Percentiles rank a stretch among this genome's conserved stretches.
phyloP scores from a whole-genome alignment of 257 asterid genomes.

The Penstemon barbatus region DNA sequence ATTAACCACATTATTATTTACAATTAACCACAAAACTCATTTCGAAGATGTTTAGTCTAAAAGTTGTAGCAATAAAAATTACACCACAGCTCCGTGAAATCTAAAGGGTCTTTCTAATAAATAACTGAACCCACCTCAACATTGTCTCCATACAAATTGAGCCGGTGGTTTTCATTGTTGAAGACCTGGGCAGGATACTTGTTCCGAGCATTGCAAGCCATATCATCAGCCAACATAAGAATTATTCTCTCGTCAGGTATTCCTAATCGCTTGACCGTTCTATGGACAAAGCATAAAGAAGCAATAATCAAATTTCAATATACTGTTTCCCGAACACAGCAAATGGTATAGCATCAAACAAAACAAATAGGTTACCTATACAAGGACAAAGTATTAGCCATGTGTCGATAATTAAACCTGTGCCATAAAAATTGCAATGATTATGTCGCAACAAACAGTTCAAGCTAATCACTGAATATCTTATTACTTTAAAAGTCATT shows the following conservation, averaged over 20 bases:
- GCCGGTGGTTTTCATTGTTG: conserved; percentile 91
- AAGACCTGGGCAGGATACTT: conserved; percentile 98
- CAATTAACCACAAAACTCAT: conserved; percentile 15
- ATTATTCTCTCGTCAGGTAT: conserved; percentile 99
- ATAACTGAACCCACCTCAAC: conserved; percentile 68
- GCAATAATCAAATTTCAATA: not conserved
- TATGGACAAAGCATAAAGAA: conserved; percentile 34
- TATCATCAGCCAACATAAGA: conserved; percentile 97
- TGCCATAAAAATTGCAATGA: not conserved
- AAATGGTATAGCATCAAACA: not conserved
- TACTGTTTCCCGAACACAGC: conserved; percentile 4
- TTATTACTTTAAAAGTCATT: too few relatives aligned
- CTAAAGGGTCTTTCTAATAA: not conserved
- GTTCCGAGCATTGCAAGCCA: conserved; percentile 98
- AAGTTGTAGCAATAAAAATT: not conserved
- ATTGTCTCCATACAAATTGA: conserved; percentile 91
- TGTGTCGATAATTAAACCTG: conserved; percentile 97
- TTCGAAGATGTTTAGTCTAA: conserved; percentile 14
- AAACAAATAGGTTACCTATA: conserved; percentile 59
- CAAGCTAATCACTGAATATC: not conserved
- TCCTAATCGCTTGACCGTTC: conserved; percentile 96
- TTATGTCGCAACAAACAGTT: not conserved
- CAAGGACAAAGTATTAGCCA: conserved; percentile 94
- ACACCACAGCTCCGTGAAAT: not conserved
- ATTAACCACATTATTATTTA: not conserved